phyloP scores from a whole-genome alignment of 176 grass and related monocot genomes.

The Rhynchospora tenuis region DNA sequence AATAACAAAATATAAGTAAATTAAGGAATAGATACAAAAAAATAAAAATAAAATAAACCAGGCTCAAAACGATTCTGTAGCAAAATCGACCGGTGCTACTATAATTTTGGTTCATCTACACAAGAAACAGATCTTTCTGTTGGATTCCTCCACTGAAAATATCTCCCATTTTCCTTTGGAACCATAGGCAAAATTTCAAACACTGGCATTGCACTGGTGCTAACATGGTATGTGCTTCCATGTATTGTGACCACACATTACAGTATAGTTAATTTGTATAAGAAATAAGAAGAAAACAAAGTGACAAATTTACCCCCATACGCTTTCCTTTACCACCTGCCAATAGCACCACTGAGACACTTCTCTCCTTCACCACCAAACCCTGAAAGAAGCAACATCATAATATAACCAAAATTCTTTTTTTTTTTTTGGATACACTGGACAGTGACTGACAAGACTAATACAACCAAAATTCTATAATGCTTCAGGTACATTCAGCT shows the following conservation, averaged over 20 bases:
- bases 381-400: conserved; percentile 25
- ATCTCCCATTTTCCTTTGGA: neutral
- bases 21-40: neutral
- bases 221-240: neutral
- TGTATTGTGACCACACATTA: neutral
- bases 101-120: neutral
- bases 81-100: neutral
- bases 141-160: neutral
- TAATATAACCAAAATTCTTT: neutral
- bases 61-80: neutral
- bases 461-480: neutral
- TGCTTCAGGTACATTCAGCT: neutral
- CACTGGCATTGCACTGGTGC: neutral
- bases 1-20: conserved; percentile 16
- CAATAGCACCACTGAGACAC: conserved; percentile 86
- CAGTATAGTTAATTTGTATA: neutral
- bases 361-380: conserved; percentile 59
- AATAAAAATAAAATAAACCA: neutral
- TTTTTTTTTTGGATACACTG: too few relatives aligned
- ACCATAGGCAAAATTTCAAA: neutral
- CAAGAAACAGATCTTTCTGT: neutral
- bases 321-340: conserved; percentile 81
- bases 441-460: too few relatives aligned
- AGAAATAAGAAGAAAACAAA: conserved; percentile 12
- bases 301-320: conserved; percentile 62